Evolutionary conservation across 805 yeast species (phyloP).

Genomic region (Wickerhamiella parazyma): DNA sequence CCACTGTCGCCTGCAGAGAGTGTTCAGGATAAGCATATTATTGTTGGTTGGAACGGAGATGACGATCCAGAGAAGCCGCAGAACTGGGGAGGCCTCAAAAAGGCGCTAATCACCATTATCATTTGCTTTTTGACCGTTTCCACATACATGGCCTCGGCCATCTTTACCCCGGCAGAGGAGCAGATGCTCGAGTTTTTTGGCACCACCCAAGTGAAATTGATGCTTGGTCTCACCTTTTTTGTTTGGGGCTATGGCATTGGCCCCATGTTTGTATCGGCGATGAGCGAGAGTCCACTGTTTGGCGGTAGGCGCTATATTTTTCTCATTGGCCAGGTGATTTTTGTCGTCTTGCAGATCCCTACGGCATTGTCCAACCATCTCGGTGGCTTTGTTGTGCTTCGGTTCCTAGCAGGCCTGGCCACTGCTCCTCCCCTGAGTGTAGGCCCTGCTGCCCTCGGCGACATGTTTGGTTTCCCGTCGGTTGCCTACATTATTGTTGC

Average conservation of each 20-base stretch:
- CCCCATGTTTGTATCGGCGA: conserved; percentile 41
- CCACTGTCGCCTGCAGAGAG: too few relatives aligned
- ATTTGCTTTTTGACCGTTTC: conserved; percentile 36
- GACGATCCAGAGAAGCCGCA: conserved; percentile 32
- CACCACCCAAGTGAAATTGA: conserved; percentile 33
- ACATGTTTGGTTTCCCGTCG: conserved; percentile 31
- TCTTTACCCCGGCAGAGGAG: conserved; percentile 41
- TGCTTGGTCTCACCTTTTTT: conserved; percentile 40
- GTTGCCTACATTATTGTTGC: conserved; percentile 35
- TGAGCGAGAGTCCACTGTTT: conserved; percentile 36
- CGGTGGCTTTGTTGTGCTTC: conserved; percentile 36
- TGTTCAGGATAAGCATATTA: conserved; percentile 2
- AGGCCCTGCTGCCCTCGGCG: conserved; percentile 46
- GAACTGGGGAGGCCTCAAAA: conserved; percentile 39
- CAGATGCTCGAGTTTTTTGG: conserved; percentile 33
- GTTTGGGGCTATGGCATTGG: conserved; percentile 51
- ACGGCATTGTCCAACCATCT: conserved; percentile 38
- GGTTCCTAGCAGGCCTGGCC: conserved; percentile 42
- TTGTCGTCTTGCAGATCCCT: conserved; percentile 41
- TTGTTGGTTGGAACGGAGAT: conserved; percentile 25
- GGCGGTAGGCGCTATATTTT: conserved; percentile 39
- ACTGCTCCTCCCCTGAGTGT: conserved; percentile 45
- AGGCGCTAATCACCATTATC: conserved; percentile 28
- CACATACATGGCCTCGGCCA: conserved; percentile 47
- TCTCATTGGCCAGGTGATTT: conserved; percentile 33